Evolutionary conservation across 2,329 filamentous ascomycete genomes (phyloP).

Genomic region (Fusarium odoratissimum): DNA sequence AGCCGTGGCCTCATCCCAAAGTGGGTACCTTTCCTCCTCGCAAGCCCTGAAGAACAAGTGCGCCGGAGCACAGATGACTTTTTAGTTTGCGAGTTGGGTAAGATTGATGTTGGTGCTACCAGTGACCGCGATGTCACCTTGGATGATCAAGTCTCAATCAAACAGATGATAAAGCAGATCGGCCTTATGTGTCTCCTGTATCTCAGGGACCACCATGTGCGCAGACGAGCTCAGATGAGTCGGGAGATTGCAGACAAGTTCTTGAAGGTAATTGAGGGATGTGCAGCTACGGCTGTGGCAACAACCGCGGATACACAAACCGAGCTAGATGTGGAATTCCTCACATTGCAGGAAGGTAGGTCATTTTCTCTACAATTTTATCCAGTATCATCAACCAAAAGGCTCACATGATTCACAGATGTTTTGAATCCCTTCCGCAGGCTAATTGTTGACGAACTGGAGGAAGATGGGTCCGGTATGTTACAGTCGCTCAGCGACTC

Average conservation of each 20-base stretch:
- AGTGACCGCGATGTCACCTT: constrained; percentile 46
- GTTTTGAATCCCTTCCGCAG: constrained; percentile 62
- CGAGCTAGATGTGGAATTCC: constrained; percentile 48
- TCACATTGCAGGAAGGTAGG: constrained; percentile 45
- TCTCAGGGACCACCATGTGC: constrained; percentile 60
- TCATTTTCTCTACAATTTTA: background rate
- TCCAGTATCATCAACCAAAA: constrained; percentile 6
- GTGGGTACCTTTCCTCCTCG: constrained; percentile 66
- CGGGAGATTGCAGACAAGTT: constrained; percentile 57
- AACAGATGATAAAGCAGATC: constrained; percentile 51
- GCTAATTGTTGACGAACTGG: constrained; percentile 67
- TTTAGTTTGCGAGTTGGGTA: constrained; percentile 58
- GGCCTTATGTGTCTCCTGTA: constrained; percentile 60
- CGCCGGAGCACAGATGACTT: constrained; percentile 57
- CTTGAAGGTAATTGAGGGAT: constrained; percentile 56
- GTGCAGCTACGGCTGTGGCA: constrained; percentile 55
- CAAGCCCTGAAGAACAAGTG: constrained; percentile 58
- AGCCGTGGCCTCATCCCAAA: constrained; percentile 48
- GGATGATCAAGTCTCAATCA: constrained; percentile 40
- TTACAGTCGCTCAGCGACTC: constrained; percentile 47
- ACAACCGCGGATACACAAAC: constrained; percentile 47
- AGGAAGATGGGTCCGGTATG: constrained; percentile 71
- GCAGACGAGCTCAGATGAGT: constrained; percentile 55
- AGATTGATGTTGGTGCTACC: constrained; percentile 41
- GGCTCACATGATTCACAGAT: constrained; percentile 43